Percentiles rank a stretch among this genome's conserved stretches.
These are phyloP conservation scores for Colletotrichum liaoningense DNA, from an alignment of 2,329 filamentous ascomycete species.

Conservation along the genomic window DNA sequence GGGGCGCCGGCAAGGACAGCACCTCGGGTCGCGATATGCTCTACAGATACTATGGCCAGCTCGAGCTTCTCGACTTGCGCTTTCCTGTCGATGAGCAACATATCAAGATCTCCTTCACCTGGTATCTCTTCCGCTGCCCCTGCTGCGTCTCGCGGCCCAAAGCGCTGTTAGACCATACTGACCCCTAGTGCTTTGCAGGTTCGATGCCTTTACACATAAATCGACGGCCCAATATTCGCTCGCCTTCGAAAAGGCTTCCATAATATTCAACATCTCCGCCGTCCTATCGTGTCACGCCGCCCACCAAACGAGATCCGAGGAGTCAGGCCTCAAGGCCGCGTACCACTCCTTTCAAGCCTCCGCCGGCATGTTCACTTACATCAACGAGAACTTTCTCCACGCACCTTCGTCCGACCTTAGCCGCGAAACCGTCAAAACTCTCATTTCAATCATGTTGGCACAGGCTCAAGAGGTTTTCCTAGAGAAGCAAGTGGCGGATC, in stretches of 20 bases:
- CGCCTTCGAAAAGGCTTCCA: constrained; percentile 97
- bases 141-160: constrained; percentile 18
- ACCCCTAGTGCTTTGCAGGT: constrained; percentile 66
- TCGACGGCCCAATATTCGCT: constrained; percentile 96
- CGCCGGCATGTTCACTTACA: constrained; percentile 99
- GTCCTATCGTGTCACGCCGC: constrained; percentile 96
- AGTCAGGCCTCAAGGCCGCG: constrained; percentile 92
- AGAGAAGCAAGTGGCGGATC: constrained; percentile 93
- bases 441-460: constrained; percentile 93
- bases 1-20: constrained; percentile 96
- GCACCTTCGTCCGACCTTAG: constrained; percentile 97
- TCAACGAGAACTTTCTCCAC: constrained; percentile 99
- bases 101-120: constrained; percentile 99
- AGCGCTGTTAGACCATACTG: not conserved
- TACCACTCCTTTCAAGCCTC: constrained; percentile 99
- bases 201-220: constrained; percentile 99
- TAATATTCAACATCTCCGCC: constrained; percentile 99
- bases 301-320: constrained; percentile 90
- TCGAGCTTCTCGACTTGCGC: constrained; percentile 91
- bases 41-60: constrained; percentile 97
- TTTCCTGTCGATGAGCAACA: constrained; percentile 99
- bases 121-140: constrained; percentile 65
- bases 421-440: constrained; percentile 92
- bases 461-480: constrained; percentile 98
- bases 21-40: constrained; percentile 92